Base-by-base conservation (phyloP, 2,329 filamentous ascomycete species). In the Colletotrichum shisoi region DNA sequence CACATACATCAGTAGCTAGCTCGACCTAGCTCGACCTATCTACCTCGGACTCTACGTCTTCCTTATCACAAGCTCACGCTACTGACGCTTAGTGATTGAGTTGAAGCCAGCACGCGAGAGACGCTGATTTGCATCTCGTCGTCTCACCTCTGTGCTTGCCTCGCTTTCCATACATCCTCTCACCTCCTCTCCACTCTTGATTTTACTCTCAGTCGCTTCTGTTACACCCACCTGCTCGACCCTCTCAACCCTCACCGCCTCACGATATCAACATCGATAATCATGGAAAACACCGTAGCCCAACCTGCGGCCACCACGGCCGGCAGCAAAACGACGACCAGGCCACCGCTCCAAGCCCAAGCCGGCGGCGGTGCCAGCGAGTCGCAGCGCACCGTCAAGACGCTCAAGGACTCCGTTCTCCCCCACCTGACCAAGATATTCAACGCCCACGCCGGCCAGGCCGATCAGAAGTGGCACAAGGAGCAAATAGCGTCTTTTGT, bases 311-410 rank as follows among this genome's bases (percentile, higher is more conserved):
- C 42, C 11, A 37, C 51, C 54, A 46, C 62, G 13, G 27, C 62
- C 45, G 19, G 6, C 27, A 31, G 3, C 64, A 57, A 9, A 24
- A 15, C n/a, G 42, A 46, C 56, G 2, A 31, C 27, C 21, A 48
- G 13, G 31, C 44, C 45, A 17, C 46, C 56, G 21, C 60, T 44
- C 9, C 13, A 37, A 19, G 31, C 51, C 7, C 81, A 83, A 68
- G 82, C 82, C 12, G 83, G 83, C 63, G 84, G 83, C 69, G 83
- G 82, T 48, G 78, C 79, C 37, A 80, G 79, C 70, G 79, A 79
- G 48, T 76, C 79, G 56, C 72, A 78, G 24, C 79, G 77, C 63
- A 74, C 73, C 48, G 75, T 86, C 71, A 72, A 78, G 45, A 75
- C 78, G 24, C 67, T 87, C 49, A 79, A 80, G 70, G 71, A 77